These are phyloP conservation scores for Silene noctiflora DNA, from an alignment of 179 eudicot genomes.

Conservation along the genomic window DNA sequence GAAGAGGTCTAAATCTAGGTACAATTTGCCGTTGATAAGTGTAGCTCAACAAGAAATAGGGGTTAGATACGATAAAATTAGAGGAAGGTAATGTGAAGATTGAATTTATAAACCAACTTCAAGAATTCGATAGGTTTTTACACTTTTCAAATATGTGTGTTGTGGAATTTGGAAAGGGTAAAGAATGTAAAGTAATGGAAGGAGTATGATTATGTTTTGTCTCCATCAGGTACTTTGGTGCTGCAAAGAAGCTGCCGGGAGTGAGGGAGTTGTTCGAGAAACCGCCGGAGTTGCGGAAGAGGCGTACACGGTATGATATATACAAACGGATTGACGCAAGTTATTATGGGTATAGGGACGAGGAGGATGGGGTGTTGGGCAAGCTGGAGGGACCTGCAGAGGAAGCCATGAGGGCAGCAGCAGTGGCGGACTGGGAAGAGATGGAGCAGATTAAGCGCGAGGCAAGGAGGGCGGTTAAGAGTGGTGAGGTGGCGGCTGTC, in stretches of 20 bases:
- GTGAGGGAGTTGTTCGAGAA: conserved; percentile 82
- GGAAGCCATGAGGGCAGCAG: conserved; percentile 67
- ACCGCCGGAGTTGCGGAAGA: conserved; percentile 83
- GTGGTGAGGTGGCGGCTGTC: conserved; percentile 70
- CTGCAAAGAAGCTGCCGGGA: conserved; percentile 92
- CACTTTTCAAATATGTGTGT: neutral
- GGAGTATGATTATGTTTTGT: neutral
- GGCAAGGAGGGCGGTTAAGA: conserved; percentile 75
- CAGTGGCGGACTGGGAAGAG: conserved; percentile 64
- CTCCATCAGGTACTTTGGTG: conserved; percentile 59
- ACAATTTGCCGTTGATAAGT: neutral
- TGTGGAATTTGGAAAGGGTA: neutral
- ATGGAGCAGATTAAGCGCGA: conserved; percentile 86
- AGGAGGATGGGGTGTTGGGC: conserved; percentile 81
- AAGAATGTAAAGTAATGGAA: neutral
- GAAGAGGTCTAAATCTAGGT: neutral
- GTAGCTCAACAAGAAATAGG: neutral
- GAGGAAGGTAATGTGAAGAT: neutral
- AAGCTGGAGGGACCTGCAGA: conserved; percentile 76
- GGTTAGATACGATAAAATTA: neutral
- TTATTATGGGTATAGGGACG: conserved; percentile 89
- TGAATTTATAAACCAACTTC: neutral
- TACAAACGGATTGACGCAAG: conserved; percentile 86
- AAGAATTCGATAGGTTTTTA: no score
- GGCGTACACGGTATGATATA: conserved; percentile 82